Evolutionary conservation across 805 yeast species (phyloP).

Genomic region (Suhomyces emberorum): DNA sequence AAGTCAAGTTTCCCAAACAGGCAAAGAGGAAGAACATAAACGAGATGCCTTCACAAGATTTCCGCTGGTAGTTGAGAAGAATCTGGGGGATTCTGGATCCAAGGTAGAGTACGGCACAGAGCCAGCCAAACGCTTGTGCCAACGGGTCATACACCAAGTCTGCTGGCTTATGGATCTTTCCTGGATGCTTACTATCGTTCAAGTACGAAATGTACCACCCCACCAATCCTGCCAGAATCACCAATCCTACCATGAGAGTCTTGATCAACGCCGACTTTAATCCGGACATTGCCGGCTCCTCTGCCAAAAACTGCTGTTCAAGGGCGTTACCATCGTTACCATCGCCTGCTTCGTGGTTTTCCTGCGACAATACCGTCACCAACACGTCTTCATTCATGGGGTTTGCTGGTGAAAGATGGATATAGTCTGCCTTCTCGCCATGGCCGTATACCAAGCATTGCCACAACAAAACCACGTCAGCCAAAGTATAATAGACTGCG

Average conservation of each 20-base stretch:
- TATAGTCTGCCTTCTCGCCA: slow-evolving; percentile 59
- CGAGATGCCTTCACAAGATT: slow-evolving; percentile 93
- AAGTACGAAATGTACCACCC: slow-evolving; percentile 79
- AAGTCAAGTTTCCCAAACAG: slow-evolving; percentile 88
- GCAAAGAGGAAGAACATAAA: slow-evolving; percentile 93
- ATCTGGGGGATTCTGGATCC: slow-evolving; percentile 95
- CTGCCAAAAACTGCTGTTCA: slow-evolving; percentile 6
- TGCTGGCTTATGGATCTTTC: slow-evolving; percentile 26
- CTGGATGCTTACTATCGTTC: slow-evolving; percentile 39
- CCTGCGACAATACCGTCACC: slow-evolving; percentile 54
- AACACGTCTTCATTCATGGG: slow-evolving; percentile 72
- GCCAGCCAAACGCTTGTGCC: slow-evolving; percentile 87
- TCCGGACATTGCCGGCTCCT: slow-evolving; percentile 14
- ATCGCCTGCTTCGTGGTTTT: slow-evolving; percentile 18
- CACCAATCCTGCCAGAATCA: slow-evolving; percentile 73
- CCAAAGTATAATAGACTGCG: slow-evolving; percentile 89
- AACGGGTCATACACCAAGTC: slow-evolving; percentile 63
- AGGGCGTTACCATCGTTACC: slow-evolving; percentile 18
- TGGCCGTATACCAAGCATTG: slow-evolving; percentile 83
- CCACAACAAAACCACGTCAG: slow-evolving; percentile 77
- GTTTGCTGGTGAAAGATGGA: slow-evolving; percentile 85
- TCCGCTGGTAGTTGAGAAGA: slow-evolving; percentile 75
- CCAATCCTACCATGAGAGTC: slow-evolving; percentile 58
- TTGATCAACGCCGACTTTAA: slow-evolving; percentile 24
- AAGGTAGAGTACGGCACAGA: slow-evolving; percentile 69